These are phyloP conservation scores for Coccomyxa sp. DNA, from an alignment of 139 green algal genomes.

Conservation along the genomic window DNA sequence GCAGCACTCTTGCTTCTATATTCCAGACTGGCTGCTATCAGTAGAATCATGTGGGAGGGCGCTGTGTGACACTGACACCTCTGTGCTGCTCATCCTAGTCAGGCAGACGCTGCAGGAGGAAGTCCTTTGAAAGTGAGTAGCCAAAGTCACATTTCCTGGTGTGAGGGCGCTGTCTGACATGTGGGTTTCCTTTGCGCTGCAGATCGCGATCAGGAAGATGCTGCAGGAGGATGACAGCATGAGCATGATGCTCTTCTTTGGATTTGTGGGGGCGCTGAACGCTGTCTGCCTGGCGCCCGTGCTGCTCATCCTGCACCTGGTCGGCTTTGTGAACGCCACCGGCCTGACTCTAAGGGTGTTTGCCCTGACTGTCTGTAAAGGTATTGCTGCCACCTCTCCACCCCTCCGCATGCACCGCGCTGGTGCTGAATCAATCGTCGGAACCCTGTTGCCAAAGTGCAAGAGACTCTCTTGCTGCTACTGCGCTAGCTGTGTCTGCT, in stretches of 20 bases:
- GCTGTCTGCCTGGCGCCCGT: conserved; percentile 33
- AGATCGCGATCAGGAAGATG: conserved; percentile 34
- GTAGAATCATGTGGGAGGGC: no score
- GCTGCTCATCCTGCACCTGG: conserved; percentile 31
- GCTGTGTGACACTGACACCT: no score
- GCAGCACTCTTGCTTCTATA: no score
- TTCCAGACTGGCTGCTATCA: no score
- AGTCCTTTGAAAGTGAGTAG: no score
- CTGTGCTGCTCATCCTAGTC: no score
- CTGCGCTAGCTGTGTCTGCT: neutral
- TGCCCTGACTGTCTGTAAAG: conserved; percentile 17
- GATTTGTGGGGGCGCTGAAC: conserved; percentile 73
- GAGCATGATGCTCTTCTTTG: conserved; percentile 73
- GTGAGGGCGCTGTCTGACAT: no score
- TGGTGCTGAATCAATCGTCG: neutral
- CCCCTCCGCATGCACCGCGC: neutral
- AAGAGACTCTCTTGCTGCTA: neutral
- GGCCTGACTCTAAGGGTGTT: conserved; percentile 19
- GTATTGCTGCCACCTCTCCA: neutral
- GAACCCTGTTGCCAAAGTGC: no score
- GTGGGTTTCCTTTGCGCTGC: no score
- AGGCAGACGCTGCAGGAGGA: no score
- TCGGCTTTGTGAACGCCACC: conserved; percentile 12
- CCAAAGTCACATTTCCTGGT: no score
- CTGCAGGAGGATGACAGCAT: conserved; percentile 56